phyloP scores from a whole-genome alignment of 331 rosid species.

The Dryas integrifolia region DNA sequence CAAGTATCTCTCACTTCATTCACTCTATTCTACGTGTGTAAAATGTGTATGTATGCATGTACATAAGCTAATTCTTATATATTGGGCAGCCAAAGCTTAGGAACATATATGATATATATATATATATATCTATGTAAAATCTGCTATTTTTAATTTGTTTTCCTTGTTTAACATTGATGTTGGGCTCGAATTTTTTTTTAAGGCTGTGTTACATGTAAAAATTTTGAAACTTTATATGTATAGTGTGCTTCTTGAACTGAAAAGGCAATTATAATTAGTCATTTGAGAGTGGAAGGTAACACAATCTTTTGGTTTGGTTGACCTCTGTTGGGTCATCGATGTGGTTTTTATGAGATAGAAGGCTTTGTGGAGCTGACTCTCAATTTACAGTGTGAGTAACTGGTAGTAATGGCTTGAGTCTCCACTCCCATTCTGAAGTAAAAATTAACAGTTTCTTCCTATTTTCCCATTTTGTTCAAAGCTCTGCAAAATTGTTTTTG shows the following conservation, averaged over 20 bases:
- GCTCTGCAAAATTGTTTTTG: background rate
- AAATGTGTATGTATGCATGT: background rate
- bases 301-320: background rate
- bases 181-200: background rate
- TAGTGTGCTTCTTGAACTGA: background rate
- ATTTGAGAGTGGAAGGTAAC: background rate
- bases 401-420: background rate
- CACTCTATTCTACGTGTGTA: background rate
- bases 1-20: conserved; percentile 37
- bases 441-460: background rate
- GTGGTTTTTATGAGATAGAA: background rate
- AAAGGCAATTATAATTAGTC: background rate
- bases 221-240: background rate
- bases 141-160: background rate
- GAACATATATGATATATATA: no score
- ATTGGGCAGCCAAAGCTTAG: background rate
- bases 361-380: background rate
- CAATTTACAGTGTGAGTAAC: background rate
- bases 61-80: background rate
- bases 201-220: background rate
- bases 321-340: background rate
- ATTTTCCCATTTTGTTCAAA: background rate
- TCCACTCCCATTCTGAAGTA: background rate
- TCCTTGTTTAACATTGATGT: background rate
- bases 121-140: background rate